Evolutionary conservation across 148 eudicot species (phyloP).

Genomic region (Rheum nobile): DNA sequence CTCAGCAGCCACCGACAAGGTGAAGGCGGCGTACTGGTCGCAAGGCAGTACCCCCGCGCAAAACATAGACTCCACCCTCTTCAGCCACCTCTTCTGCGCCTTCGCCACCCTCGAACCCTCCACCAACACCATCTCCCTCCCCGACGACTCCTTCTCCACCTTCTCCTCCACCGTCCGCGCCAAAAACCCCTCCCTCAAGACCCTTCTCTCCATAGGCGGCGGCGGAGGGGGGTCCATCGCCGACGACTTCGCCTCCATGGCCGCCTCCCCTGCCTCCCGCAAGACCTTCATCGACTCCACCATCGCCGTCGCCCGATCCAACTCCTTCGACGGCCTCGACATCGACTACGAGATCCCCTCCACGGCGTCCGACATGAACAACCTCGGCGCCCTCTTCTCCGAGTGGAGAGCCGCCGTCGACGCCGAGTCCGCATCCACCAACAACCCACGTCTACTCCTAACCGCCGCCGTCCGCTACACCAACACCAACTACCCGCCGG

Average conservation of each 20-base stretch:
- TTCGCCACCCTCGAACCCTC: conserved; percentile 35
- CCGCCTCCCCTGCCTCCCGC: conserved; percentile 26
- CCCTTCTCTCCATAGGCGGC: conserved; percentile 55
- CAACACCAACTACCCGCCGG: conserved; percentile 18
- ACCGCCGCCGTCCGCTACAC: conserved; percentile 30
- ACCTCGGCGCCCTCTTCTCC: conserved; percentile 21
- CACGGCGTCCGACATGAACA: conserved; percentile 24
- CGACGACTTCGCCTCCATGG: conserved; percentile 22
- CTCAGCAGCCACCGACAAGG: conserved; percentile 10
- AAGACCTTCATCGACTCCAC: conserved; percentile 44
- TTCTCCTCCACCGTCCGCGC: conserved; percentile 32
- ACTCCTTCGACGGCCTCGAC: conserved; percentile 44
- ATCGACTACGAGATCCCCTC: conserved; percentile 43
- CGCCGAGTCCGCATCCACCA: conserved; percentile 19
- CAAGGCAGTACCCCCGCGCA: conserved; percentile 29
- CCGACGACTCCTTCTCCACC: conserved; percentile 6
- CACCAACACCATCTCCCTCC: not conserved
- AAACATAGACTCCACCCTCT: conserved; percentile 44
- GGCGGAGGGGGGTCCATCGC: conserved; percentile 4
- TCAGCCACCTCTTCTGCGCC: conserved; percentile 64
- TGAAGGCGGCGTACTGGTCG: conserved; percentile 42
- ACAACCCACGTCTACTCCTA: conserved; percentile 17
- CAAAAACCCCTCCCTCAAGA: conserved; percentile 29
- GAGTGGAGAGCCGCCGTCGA: conserved; percentile 42
- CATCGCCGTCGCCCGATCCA: conserved; percentile 23